phyloP scores from a whole-genome alignment of 371 early-diverging fungal species.

The Mucor mucedo region DNA sequence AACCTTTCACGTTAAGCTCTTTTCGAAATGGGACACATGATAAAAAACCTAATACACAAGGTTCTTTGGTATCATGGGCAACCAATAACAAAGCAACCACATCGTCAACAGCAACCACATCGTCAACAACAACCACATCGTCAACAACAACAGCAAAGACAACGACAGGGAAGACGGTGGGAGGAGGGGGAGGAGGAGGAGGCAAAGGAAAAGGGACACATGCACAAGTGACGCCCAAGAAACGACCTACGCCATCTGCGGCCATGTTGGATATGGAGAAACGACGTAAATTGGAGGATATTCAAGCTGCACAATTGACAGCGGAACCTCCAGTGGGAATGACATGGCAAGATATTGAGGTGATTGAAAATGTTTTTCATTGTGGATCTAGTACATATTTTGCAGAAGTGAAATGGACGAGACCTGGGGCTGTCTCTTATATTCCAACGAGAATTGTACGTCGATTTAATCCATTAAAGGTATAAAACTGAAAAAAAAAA shows the following conservation, averaged over 20 bases:
- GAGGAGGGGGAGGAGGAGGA: too few relatives aligned
- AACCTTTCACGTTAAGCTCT: constrained; percentile 3
- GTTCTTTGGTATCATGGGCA: too few relatives aligned
- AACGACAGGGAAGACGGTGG: too few relatives aligned
- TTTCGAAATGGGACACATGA: neutral
- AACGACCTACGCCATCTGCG: neutral
- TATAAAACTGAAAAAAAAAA: neutral
- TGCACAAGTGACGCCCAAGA: neutral
- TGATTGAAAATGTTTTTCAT: constrained; percentile 21
- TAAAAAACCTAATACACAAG: neutral
- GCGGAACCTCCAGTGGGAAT: constrained; percentile 21
- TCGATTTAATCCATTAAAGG: constrained; percentile 15
- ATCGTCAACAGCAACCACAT: too few relatives aligned
- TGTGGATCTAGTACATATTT: constrained; percentile 8
- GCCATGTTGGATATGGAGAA: neutral
- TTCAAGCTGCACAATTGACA: constrained; percentile 4
- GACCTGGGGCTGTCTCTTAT: constrained; percentile 7
- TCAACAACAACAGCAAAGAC: neutral
- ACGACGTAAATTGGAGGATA: constrained; percentile 3
- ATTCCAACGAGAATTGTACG: constrained; percentile 26
- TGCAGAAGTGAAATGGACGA: constrained; percentile 29
- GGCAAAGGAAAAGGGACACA: too few relatives aligned
- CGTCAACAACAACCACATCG: too few relatives aligned
- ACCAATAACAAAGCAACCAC: too few relatives aligned
- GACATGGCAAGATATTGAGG: constrained; percentile 23